Evolutionary conservation across 1,284 basidiomycete species (phyloP), one percentile per base, ranked within the genome.

Genomic region (Marasmius sp.): DNA sequence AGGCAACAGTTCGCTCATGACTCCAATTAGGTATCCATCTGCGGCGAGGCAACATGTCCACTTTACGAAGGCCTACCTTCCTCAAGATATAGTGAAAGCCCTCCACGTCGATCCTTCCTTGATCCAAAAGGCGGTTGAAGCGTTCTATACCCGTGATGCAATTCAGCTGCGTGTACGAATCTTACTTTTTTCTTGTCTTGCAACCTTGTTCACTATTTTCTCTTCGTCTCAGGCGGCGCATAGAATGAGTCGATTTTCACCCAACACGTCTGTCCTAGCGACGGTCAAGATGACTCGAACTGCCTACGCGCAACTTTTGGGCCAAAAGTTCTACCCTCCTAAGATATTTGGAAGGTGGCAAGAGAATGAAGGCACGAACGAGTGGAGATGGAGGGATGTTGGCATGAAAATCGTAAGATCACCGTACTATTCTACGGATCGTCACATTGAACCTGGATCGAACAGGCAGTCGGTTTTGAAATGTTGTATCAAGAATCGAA

Each of bases 61-160:
- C 71, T 76, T 75, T 9, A 87, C 95, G 0, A 89, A 91, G 62
- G 92, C 88, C 0, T 93, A 92, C 69, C 72, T 99, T 3, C 95
- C 97, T 1, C 66, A 79, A 4, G 88, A 92, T 53, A 84, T 98
- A 39, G 93, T 91, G 2, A 86, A 84, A 65, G 88, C 92, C 0
- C 79, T 99, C 27, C 71, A 78, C 11, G 74, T 77, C 7, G 79
- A 88, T 64, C 91, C 92, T 0, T 78, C 84, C 5, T 81, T 99
- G 18, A 80, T 96, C 11, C 93, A 97, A 68, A 89, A 87, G 68
- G 93, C 95, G 0, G 84, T 92, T 2, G 94, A 95, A 73, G 86
- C 92, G 0, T 98, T 98, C 74, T 97, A 97, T 72, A 96, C 95
- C 1, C 85, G 95, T 59, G 96, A 97, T 77, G 90, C 91, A 0